Percentiles rank a stretch among this genome's conserved stretches.
Evolutionary conservation across 805 yeast species (phyloP).

Genomic region (Suhomyces emberorum): DNA sequence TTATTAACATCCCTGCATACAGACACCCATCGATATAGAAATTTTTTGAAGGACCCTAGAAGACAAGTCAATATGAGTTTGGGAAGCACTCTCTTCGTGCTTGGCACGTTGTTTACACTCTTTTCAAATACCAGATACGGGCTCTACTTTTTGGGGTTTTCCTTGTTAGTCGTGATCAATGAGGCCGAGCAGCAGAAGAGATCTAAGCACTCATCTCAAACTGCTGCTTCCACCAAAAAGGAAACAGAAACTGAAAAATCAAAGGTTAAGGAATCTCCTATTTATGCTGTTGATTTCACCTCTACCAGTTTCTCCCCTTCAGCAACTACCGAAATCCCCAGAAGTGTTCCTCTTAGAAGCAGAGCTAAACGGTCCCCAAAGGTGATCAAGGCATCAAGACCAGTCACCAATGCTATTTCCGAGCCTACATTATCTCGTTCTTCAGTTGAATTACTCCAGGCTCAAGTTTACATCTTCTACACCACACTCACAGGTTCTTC

Average conservation of each 20-base stretch:
- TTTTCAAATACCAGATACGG: no score
- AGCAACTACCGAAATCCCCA: constrained; percentile 18
- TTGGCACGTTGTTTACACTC: no score
- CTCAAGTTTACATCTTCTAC: constrained; percentile 68
- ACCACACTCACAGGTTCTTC: constrained; percentile 86
- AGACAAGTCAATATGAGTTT: no score
- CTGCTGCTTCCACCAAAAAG: constrained; percentile 1
- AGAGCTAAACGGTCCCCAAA: constrained; percentile 37
- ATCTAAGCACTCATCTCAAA: no score
- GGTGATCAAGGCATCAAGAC: constrained; percentile 38
- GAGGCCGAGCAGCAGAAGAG: no score
- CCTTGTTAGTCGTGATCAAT: no score
- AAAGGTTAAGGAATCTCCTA: constrained; percentile 23
- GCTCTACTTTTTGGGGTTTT: no score
- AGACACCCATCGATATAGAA: no score
- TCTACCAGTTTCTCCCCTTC: constrained; percentile 27
- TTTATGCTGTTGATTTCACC: constrained; percentile 43
- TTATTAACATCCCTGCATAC: no score
- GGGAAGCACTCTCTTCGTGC: constrained; percentile 1
- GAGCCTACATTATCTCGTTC: constrained; percentile 39
- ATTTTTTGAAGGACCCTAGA: no score
- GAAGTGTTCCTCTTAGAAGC: constrained; percentile 14
- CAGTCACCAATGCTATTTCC: constrained; percentile 14
- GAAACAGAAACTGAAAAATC: no score
- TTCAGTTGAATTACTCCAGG: constrained; percentile 41